phyloP scores from a whole-genome alignment of 192 early-diverging fungal genomes.

The Backusella sp. region DNA sequence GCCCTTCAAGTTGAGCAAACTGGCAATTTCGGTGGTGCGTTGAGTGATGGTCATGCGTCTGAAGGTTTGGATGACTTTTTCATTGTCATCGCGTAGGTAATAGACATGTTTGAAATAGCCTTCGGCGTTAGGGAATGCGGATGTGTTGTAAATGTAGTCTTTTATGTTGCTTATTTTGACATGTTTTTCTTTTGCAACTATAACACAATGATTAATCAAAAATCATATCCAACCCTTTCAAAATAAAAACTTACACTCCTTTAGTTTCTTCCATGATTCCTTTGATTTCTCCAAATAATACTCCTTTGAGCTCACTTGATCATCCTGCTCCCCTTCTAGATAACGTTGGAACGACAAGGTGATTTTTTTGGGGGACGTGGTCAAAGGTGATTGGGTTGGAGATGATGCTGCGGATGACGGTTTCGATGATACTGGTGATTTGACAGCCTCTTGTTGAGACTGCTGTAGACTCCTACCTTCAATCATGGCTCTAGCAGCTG shows the following conservation, averaged over 20 bases:
- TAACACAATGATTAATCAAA: background rate
- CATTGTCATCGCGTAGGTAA: constrained; percentile 36
- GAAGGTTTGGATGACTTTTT: constrained; percentile 54
- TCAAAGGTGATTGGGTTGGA: background rate
- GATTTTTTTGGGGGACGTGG: background rate
- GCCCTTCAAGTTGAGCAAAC: constrained; percentile 41
- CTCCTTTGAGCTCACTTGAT: background rate
- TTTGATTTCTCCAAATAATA: constrained; percentile 2
- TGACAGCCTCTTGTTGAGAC: background rate
- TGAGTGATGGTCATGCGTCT: constrained; percentile 53
- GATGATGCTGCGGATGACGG: background rate
- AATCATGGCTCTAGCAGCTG: constrained; percentile 6
- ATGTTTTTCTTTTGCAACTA: constrained; percentile 23
- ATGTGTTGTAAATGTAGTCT: constrained; percentile 22
- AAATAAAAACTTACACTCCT: constrained; percentile 15
- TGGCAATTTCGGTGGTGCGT: constrained; percentile 50
- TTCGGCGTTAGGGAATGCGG: constrained; percentile 39
- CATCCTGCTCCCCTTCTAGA: background rate
- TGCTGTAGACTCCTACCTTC: background rate
- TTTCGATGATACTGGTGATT: background rate
- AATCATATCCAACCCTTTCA: background rate
- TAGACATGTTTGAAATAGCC: constrained; percentile 58
- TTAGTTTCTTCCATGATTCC: constrained; percentile 22
- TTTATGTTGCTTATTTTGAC: constrained; percentile 18
- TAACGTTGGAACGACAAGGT: background rate